A percentile compares a stretch with the other conserved stretches of the same genome.
These are phyloP conservation scores for Scutellaria baicalensis DNA, from an alignment of 257 asterid genomes.

Conservation along the genomic window DNA sequence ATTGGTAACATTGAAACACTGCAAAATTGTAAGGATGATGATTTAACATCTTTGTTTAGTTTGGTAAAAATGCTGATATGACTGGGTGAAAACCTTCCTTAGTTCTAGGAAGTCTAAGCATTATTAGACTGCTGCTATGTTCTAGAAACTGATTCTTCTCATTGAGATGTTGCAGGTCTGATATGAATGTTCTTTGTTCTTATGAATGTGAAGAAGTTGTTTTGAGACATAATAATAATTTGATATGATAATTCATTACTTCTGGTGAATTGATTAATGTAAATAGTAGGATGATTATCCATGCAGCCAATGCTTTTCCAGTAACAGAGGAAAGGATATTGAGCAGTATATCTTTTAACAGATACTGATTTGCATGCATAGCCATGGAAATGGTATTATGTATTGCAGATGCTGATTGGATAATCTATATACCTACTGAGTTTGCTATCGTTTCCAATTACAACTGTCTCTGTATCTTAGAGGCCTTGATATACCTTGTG, in stretches of 20 bases:
- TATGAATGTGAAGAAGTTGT: not conserved
- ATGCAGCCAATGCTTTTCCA: not conserved
- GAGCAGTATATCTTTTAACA: not conserved
- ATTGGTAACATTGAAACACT: not conserved
- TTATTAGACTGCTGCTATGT: not conserved
- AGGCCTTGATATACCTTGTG: not conserved
- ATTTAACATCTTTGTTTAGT: not conserved
- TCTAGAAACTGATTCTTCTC: not conserved
- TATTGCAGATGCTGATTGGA: not conserved
- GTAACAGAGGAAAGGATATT: not conserved
- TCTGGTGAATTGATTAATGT: not conserved
- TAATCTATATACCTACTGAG: not conserved
- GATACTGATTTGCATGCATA: not conserved
- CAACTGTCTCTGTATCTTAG: not conserved
- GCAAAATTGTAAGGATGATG: not conserved
- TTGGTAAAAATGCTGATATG: not conserved
- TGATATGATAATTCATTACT: not conserved
- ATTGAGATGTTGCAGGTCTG: not conserved
- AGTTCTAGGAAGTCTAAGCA: not conserved
- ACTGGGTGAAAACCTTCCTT: not conserved
- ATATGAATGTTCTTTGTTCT: not conserved
- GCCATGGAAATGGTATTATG: not conserved
- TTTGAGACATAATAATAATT: not conserved
- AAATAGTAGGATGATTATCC: not conserved
- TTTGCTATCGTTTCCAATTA: not conserved